A percentile compares a stretch with the other conserved stretches of the same genome.
phyloP scores from a whole-genome alignment of 305 asterid genomes.

The Fraxinus floribunda region DNA sequence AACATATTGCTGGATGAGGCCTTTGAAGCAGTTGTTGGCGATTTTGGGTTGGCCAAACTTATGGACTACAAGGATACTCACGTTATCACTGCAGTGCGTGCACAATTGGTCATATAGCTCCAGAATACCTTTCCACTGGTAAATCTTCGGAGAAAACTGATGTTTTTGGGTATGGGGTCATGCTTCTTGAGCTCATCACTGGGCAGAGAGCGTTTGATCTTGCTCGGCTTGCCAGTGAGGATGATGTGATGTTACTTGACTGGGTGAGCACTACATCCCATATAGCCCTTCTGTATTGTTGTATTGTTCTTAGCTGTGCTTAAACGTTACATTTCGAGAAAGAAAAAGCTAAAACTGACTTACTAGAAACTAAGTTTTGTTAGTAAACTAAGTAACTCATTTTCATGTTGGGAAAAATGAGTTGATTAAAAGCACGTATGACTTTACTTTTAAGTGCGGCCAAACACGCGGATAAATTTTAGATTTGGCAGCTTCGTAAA shows the following conservation, averaged over 20 bases:
- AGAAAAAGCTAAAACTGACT: too few species aligned
- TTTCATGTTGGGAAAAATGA: too few species aligned
- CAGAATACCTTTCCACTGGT: conserved; percentile 78
- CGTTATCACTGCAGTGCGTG: conserved; percentile 81
- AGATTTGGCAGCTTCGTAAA: too few species aligned
- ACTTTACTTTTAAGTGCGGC: not conserved
- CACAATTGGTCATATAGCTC: conserved; percentile 85
- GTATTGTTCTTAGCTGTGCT: not conserved
- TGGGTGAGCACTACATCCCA: conserved; percentile 52
- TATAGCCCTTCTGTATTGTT: not conserved
- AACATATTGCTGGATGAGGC: conserved; percentile 75
- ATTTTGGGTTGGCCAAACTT: conserved; percentile 84
- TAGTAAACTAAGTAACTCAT: not conserved
- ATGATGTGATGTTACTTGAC: conserved; percentile 77
- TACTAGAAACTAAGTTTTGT: not conserved
- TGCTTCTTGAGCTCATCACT: conserved; percentile 87
- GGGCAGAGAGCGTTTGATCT: conserved; percentile 86
- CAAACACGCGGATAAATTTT: too few species aligned
- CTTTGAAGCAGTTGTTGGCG: conserved; percentile 87
- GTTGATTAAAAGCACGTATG: too few species aligned
- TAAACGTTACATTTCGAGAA: not conserved
- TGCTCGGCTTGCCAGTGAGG: conserved; percentile 76
- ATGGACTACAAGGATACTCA: conserved; percentile 89
- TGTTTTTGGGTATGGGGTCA: conserved; percentile 82
- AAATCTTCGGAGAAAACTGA: conserved; percentile 85